A percentile compares a stretch with the other conserved stretches of the same genome.
These are phyloP conservation scores for Blastocystis sp. DNA, from an alignment of 352 stramenopile genomes.

Conservation along the genomic window DNA sequence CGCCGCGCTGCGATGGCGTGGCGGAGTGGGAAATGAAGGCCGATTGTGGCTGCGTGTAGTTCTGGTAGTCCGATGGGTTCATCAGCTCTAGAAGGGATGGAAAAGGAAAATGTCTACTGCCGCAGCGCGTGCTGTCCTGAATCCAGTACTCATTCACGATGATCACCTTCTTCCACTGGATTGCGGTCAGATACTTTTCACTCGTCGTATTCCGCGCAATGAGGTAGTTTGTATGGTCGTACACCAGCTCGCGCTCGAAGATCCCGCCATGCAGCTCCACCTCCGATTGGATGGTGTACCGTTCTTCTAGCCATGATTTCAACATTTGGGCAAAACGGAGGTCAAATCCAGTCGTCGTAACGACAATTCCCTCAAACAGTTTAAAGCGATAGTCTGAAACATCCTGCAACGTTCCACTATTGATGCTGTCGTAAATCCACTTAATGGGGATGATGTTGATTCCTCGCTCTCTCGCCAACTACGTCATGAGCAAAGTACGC, in stretches of 20 bases:
- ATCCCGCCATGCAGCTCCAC: conserved; percentile 36
- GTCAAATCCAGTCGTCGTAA: conserved; percentile 61
- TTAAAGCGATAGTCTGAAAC: not conserved
- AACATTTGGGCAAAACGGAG: not conserved
- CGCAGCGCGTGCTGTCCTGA: conserved; percentile 10
- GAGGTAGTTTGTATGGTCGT: conserved; percentile 60
- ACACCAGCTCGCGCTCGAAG: conserved; percentile 38
- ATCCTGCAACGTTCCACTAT: conserved; percentile 1
- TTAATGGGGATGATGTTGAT: conserved; percentile 6
- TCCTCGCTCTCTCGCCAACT: conserved; percentile 7
- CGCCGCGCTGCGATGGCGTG: not conserved
- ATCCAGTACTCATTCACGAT: conserved; percentile 64
- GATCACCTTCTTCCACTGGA: conserved; percentile 27
- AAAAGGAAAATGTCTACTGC: not conserved
- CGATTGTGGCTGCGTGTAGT: conserved; percentile 15
- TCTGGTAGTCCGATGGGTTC: conserved; percentile 56
- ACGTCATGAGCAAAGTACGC: not conserved
- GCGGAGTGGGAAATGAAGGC: not conserved
- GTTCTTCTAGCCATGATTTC: conserved; percentile 4
- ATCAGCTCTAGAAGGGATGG: conserved; percentile 28
- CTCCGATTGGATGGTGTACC: conserved; percentile 45
- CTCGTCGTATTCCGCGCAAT: conserved; percentile 50
- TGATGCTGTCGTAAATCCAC: conserved; percentile 41
- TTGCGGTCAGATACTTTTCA: conserved; percentile 35
- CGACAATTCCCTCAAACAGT: conserved; percentile 63